These are phyloP conservation scores for Schrenkiella parvula DNA, from an alignment of 345 rosid genomes.

Conservation along the genomic window DNA sequence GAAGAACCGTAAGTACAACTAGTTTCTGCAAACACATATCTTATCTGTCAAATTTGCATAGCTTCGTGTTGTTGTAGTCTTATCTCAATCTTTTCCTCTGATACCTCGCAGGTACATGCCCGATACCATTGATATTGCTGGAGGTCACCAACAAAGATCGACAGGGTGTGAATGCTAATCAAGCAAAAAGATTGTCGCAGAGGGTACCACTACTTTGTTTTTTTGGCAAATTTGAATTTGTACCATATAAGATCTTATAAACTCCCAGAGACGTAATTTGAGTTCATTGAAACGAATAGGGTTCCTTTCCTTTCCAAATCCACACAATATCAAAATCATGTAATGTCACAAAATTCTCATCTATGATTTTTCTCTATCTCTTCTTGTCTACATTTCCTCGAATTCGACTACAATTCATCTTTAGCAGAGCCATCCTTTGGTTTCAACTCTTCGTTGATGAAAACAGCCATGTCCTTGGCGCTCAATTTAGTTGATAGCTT, in stretches of 20 bases:
- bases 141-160: constrained; percentile 57
- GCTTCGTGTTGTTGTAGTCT: not conserved
- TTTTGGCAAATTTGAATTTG: constrained; percentile 15
- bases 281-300: not conserved
- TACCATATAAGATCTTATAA: constrained; percentile 6
- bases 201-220: not conserved
- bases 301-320: not conserved
- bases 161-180: constrained; percentile 70
- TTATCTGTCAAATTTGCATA: not conserved
- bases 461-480: constrained; percentile 25
- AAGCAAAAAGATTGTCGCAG: not conserved
- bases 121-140: constrained; percentile 65
- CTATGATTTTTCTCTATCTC: not conserved
- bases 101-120: constrained; percentile 53
- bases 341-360: constrained; percentile 7
- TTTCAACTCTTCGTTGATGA: constrained; percentile 20
- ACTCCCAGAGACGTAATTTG: not conserved
- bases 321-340: constrained; percentile 2
- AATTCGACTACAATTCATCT: constrained; percentile 16
- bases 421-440: not conserved
- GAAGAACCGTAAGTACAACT: constrained; percentile 65
- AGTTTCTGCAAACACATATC: not conserved
- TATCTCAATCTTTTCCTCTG: not conserved
- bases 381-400: not conserved
- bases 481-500: constrained; percentile 56